A percentile compares a stretch with the other conserved stretches of the same genome.
These are phyloP conservation scores for Geotrichum siamense DNA, from an alignment of 1,139 yeast genomes.

Conservation along the genomic window DNA sequence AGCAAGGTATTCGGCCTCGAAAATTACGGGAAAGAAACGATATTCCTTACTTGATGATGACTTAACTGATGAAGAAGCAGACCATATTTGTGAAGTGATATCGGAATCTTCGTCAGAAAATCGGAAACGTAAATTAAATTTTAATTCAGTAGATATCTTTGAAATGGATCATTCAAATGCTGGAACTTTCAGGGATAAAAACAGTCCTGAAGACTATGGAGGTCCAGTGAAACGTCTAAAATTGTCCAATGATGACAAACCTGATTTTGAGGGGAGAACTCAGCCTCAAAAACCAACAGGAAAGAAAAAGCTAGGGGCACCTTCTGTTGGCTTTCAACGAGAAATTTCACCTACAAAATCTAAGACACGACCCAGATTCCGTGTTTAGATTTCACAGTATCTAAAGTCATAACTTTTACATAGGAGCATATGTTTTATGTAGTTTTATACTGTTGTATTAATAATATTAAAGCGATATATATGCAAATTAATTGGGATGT, in stretches of 20 bases:
- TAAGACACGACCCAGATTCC: neutral
- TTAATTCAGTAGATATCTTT: conserved; percentile 1
- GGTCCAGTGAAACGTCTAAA: conserved; percentile 10
- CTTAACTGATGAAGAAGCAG: conserved; percentile 1
- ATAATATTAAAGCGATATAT: no score
- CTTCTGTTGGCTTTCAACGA: neutral
- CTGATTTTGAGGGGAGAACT: neutral
- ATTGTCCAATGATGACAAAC: neutral
- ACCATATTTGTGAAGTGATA: neutral
- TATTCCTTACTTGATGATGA: conserved; percentile 12
- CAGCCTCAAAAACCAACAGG: neutral
- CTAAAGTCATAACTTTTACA: neutral
- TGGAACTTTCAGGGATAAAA: neutral
- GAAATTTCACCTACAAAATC: conserved; percentile 9
- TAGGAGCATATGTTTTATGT: no score
- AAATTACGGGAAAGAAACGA: no score
- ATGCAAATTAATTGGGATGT: neutral
- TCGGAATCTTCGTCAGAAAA: no score
- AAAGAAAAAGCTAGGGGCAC: conserved; percentile 1
- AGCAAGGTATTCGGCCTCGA: neutral
- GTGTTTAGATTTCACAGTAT: neutral
- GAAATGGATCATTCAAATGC: neutral
- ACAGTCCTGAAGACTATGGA: conserved; percentile 3
- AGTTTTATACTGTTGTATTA: no score
- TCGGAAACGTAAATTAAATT: conserved; percentile 3